A percentile compares a stretch with the other conserved stretches of the same genome.
Conservation (phyloP, 2,329 filamentous ascomycete species). For the Colletotrichum plurivorum region DNA sequence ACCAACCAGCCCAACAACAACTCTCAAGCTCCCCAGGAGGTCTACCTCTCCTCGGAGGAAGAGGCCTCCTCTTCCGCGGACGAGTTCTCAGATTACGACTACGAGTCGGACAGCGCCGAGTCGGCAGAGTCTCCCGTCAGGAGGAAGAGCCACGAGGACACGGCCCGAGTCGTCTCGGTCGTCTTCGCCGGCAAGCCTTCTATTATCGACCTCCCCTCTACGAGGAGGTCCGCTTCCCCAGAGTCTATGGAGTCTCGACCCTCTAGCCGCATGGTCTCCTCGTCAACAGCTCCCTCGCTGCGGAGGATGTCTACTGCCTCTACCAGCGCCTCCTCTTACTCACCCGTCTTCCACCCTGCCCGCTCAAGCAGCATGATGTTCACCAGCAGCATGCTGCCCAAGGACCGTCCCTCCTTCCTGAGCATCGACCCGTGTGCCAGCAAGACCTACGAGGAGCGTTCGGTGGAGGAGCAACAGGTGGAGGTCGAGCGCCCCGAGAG, state of each 20-base stretch:
- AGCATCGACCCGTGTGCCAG: slow-evolving; percentile 67
- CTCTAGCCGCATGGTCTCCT: slow-evolving; percentile 37
- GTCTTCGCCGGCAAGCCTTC: slow-evolving; percentile 72
- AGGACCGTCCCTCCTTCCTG: slow-evolving; percentile 63
- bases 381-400: slow-evolving; percentile 49
- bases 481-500: slow-evolving; percentile 52
- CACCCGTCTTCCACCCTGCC: slow-evolving; percentile 52
- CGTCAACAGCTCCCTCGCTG: slow-evolving; percentile 49
- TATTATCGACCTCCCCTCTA: slow-evolving; percentile 63
- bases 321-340: slow-evolving; percentile 50
- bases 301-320: slow-evolving; percentile 52
- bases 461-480: slow-evolving; percentile 46
- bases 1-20: slow-evolving; percentile 46
- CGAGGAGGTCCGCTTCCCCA: slow-evolving; percentile 60
- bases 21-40: slow-evolving; percentile 65
- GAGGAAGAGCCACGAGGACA: slow-evolving; percentile 66
- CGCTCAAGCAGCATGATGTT: slow-evolving; percentile 60
- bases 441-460: slow-evolving; percentile 49
- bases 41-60: slow-evolving; percentile 77
- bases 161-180: slow-evolving; percentile 71
- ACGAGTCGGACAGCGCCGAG: slow-evolving; percentile 55
- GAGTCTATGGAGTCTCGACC: slow-evolving; percentile 52
- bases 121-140: slow-evolving; percentile 46
- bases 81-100: slow-evolving; percentile 70
- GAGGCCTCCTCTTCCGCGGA: slow-evolving; percentile 74